Base-by-base conservation (phyloP, 225 moss, liverwort and hornwort species). In the Polytrichum commune region DNA sequence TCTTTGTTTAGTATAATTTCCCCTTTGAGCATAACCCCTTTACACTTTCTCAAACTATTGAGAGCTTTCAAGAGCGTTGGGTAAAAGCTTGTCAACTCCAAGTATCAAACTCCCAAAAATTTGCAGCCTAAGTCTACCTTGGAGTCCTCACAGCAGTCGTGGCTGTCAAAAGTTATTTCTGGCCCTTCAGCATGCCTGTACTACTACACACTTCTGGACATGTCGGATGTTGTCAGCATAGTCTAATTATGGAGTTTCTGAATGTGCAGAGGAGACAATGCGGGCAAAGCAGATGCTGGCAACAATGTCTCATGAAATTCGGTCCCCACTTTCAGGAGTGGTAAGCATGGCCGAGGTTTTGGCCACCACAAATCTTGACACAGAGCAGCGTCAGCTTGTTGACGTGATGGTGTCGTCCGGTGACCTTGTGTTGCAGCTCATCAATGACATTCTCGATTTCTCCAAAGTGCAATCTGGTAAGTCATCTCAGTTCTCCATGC, bases 201-300 rank as follows among this genome's bases (percentile, higher is more conserved):
- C 38, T 38, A 38, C 38, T 38, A 38, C 38, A 38, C 38, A 38
- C 10, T 38, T 38, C 35, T 35, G 35, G 38, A 10, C 38, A 38
- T 38, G 38, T 46, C 4, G 4, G 46, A 16, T 46, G 46, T 16
- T 46, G 46, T 46, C 4, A 3, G 46, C 46, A 46, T 13, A 46
- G 3, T 46, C 10, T 46, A 46, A 46, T 46, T 46, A 13, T 46
- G 16, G 46, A 46, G 58, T 13, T 58, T 58, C 6, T 58, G 58
- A 58, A 58, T 58, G 58, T 66, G 71, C 81, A 88, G 87, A 88
- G 63, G 87, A 81, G 74, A 79, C 87, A 73, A 88, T 88, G 87
- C 76, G 87, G 72, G 81, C 87, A 16, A 88, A 88, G 72, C 87
- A 88, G 71, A 88, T 84, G 77, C 64, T 88, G 33, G 88, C 88